These are phyloP conservation scores for Aspergillus sp. DNA, from an alignment of 2,329 filamentous ascomycete species.

Conservation along the genomic window DNA sequence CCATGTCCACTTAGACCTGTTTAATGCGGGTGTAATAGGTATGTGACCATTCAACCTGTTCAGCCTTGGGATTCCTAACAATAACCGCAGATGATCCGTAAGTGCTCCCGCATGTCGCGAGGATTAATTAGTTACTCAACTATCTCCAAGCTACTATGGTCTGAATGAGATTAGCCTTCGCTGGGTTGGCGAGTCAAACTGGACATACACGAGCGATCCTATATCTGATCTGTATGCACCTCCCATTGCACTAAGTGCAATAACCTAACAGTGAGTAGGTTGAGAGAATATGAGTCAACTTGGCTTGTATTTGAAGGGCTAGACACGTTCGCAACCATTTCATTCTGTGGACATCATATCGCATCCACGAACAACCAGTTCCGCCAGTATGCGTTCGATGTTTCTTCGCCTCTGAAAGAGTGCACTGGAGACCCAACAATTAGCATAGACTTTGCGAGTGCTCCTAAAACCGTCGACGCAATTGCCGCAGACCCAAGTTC, in stretches of 20 bases:
- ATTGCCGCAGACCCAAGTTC: slow-evolving; percentile 53
- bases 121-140: slow-evolving; percentile 2
- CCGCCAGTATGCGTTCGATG: slow-evolving; percentile 60
- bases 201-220: slow-evolving; percentile 58
- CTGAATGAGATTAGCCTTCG: slow-evolving; percentile 61
- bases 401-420: slow-evolving; percentile 47
- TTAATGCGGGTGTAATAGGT: slow-evolving; percentile 53
- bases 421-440: slow-evolving; percentile 46
- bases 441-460: slow-evolving; percentile 58
- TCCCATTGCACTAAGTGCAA: no score
- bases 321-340: slow-evolving; percentile 60
- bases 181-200: slow-evolving; percentile 60
- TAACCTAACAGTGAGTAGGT: slow-evolving; percentile 15
- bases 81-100: slow-evolving; percentile 33
- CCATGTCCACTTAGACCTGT: slow-evolving; percentile 60
- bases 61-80: background rate
- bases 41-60: slow-evolving; percentile 31
- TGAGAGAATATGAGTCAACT: slow-evolving; percentile 39
- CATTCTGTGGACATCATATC: slow-evolving; percentile 55
- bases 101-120: slow-evolving; percentile 10
- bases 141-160: slow-evolving; percentile 46
- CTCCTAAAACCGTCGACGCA: slow-evolving; percentile 52
- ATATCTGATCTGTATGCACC: slow-evolving; percentile 43
- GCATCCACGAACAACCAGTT: slow-evolving; percentile 63
- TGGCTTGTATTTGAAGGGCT: slow-evolving; percentile 63